These are phyloP conservation scores for Metschnikowia drakensbergensis DNA, from an alignment of 805 yeast species.

Conservation along the genomic window DNA sequence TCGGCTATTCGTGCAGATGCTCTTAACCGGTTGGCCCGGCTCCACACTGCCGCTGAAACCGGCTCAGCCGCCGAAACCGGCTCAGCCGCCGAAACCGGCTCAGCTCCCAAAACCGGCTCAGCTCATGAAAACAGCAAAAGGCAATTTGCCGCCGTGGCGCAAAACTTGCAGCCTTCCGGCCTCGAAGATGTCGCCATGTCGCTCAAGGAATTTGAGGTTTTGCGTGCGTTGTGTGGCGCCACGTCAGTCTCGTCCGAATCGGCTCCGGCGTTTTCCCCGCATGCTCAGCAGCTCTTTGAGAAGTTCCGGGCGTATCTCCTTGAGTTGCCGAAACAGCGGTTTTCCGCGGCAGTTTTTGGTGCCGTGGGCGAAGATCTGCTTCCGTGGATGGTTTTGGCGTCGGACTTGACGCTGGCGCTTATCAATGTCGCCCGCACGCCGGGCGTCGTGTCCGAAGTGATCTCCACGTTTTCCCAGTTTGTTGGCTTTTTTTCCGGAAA, in stretches of 20 bases:
- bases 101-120: slow-evolving; percentile 4
- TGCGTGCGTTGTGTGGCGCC: slow-evolving; percentile 50
- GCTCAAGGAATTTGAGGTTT: slow-evolving; percentile 51
- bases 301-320: slow-evolving; percentile 46
- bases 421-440: slow-evolving; percentile 27
- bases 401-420: slow-evolving; percentile 32
- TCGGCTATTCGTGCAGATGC: slow-evolving; percentile 35
- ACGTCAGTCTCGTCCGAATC: neutral
- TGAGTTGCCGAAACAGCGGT: slow-evolving; percentile 43
- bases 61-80: neutral
- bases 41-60: slow-evolving; percentile 18
- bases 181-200: slow-evolving; percentile 37
- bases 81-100: neutral
- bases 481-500: slow-evolving; percentile 23
- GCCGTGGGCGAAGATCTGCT: slow-evolving; percentile 21
- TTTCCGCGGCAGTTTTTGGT: slow-evolving; percentile 35
- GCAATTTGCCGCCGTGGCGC: neutral
- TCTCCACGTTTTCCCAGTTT: slow-evolving; percentile 28
- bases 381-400: slow-evolving; percentile 37
- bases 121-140: neutral
- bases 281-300: slow-evolving; percentile 41
- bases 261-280: too few relatives aligned
- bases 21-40: slow-evolving; percentile 32
- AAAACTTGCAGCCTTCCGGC: neutral
- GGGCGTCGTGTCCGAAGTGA: slow-evolving; percentile 23